Base-by-base conservation (phyloP, 768 basidiomycete species). In the Termitomyces sp. region DNA sequence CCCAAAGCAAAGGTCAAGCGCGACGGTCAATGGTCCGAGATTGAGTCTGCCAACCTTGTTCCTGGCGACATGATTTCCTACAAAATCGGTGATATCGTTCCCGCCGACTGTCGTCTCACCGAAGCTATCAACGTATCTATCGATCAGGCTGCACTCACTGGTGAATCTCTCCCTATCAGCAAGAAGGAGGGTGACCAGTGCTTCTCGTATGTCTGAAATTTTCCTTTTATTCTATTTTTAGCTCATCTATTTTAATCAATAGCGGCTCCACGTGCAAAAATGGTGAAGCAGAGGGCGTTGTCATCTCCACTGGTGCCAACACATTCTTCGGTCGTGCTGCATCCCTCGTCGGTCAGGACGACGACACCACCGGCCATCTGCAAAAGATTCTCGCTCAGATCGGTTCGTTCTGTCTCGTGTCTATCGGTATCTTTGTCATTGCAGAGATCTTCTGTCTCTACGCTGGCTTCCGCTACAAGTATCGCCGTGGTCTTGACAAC, bases 261-360 rank as follows among this genome's bases (percentile, higher is more conserved):
- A 93, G 91, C 51, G 95, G 95, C 64, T 98, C 96, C 38, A 98
- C 94, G 52, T 98, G 96, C 73, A 98, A 98, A 73, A 93, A 96
- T 77, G 96, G 96, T 76, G 96, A 98, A 72, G 95, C 95, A 23
- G 96, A 98, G 76, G 96, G 94, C 72, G 89, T 98, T 46, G 94
- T 98, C 64, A 98, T 98, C 73, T 95, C 94, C 59, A 98, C 96
- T 57, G 96, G 96, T 71, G 81, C 88, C 75, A 98, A 98, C 79
- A 93, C 92, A 53, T 98, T 98, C 85, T 98, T 98, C 78, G 96
- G 95, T 77, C 94, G 96, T 66, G 95, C 96, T 51, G 96, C 96
- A 20, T 93, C 93, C 44, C 89, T 98, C 49, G 96, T 98, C 68
- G 96, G 96, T 27, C 90, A 92, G 67, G 96, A 98, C 70, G 94